phyloP scores from a whole-genome alignment of 768 basidiomycete species.

The Boletus subcaerulescens region DNA sequence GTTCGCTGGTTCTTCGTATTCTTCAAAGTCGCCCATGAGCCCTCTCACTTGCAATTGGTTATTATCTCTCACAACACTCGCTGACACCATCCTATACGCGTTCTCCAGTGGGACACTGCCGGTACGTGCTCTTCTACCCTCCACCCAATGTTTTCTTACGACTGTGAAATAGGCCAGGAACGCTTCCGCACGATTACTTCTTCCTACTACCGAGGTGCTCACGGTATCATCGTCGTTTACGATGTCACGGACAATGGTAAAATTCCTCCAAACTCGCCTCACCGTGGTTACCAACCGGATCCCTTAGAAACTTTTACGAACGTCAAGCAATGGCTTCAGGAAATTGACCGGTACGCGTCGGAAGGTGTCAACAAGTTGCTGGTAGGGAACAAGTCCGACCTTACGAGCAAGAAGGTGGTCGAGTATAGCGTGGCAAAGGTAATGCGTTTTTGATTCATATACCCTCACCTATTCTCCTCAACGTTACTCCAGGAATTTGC shows the following conservation, averaged over 20 bases:
- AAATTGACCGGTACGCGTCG: constrained; percentile 94
- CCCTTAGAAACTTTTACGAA: constrained; percentile 84
- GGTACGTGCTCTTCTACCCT: constrained; percentile 43
- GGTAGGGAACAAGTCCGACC: constrained; percentile 98
- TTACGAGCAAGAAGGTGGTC: constrained; percentile 94
- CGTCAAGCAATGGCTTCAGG: constrained; percentile 93
- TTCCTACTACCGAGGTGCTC: constrained; percentile 98
- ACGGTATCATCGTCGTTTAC: constrained; percentile 99
- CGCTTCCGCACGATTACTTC: constrained; percentile 98
- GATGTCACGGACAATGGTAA: constrained; percentile 92
- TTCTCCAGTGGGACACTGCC: constrained; percentile 87
- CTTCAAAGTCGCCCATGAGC: neutral
- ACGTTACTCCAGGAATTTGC: constrained; percentile 74
- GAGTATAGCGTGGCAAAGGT: constrained; percentile 89
- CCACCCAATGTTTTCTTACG: constrained; percentile 2
- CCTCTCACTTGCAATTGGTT: neutral
- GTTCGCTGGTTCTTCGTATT: neutral
- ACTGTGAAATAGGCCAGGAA: constrained; percentile 70
- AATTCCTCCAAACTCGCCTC: constrained; percentile 5
- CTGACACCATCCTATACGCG: constrained; percentile 18
- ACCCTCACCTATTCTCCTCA: neutral
- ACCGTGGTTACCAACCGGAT: constrained; percentile 5
- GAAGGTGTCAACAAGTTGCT: constrained; percentile 98
- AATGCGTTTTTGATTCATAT: constrained; percentile 3
- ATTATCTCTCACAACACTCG: neutral